Evolutionary conservation across 345 rosid species (phyloP).

Genomic region (Gossypium australe): DNA sequence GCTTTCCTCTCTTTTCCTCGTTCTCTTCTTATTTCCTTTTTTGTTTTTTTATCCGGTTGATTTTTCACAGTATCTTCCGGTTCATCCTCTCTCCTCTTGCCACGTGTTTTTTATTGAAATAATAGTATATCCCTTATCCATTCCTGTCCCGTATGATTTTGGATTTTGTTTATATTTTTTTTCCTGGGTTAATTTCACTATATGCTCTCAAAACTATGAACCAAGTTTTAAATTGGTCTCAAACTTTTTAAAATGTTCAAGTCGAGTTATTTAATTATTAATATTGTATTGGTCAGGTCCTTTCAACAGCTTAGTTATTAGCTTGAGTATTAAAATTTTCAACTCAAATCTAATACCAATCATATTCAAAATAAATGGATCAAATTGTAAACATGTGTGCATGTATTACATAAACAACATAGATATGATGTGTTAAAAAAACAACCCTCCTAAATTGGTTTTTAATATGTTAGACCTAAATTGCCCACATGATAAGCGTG

Average conservation of each 20-base stretch:
- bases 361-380: too few relatives aligned
- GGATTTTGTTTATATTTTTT: neutral
- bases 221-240: neutral
- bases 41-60: neutral
- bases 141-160: neutral
- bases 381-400: too few relatives aligned
- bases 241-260: too few relatives aligned
- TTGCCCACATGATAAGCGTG: too few relatives aligned
- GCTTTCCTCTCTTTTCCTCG: neutral
- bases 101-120: neutral
- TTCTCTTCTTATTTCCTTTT: neutral
- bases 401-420: too few relatives aligned
- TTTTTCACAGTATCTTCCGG: neutral
- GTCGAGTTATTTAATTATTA: too few relatives aligned
- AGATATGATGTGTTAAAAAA: too few relatives aligned
- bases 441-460: too few relatives aligned
- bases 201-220: neutral
- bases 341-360: too few relatives aligned
- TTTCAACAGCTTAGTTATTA: neutral
- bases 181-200: neutral
- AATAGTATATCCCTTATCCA: neutral
- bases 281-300: too few relatives aligned
- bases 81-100: neutral
- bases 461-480: too few relatives aligned
- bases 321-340: neutral